Conservation (phyloP, 768 basidiomycete species). For the Mrakia frigida region DNA sequence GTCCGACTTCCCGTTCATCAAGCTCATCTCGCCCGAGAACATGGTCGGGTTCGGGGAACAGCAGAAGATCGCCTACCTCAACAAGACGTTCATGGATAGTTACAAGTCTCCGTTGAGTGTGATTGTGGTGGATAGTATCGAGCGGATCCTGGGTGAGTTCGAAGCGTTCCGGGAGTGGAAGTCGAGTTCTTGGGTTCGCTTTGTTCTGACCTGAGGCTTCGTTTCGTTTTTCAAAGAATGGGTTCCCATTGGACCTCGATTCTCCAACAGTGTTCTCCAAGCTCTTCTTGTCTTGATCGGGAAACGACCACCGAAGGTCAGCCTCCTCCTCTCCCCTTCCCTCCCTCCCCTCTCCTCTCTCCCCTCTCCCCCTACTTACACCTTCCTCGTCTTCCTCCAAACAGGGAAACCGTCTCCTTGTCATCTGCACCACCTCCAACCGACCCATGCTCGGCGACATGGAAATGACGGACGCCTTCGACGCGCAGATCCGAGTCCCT, state of each 20-base stretch:
- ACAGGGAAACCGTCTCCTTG: conserved; percentile 81
- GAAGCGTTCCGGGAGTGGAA: too few species aligned
- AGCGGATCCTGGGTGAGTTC: conserved; percentile 75
- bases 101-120: conserved; percentile 97
- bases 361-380: not conserved
- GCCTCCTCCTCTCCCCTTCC: conserved; percentile 25
- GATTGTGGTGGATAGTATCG: conserved; percentile 89
- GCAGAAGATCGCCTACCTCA: conserved; percentile 85
- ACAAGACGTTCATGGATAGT: conserved; percentile 87
- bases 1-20: conserved; percentile 97
- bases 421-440: conserved; percentile 88
- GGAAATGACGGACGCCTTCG: conserved; percentile 82
- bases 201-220: too few species aligned
- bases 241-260: conserved; percentile 93
- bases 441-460: conserved; percentile 79
- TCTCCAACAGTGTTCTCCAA: conserved; percentile 90
- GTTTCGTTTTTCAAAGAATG: conserved; percentile 57
- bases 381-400: conserved; percentile 1
- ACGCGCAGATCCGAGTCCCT: conserved; percentile 76
- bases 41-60: conserved; percentile 95
- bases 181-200: too few species aligned
- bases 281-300: conserved; percentile 79
- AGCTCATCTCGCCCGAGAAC: conserved; percentile 86
- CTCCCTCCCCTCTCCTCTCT: not conserved
- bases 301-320: conserved; percentile 85